phyloP scores from a whole-genome alignment of 2,329 filamentous ascomycete species.

The Phialocephala sp. region DNA sequence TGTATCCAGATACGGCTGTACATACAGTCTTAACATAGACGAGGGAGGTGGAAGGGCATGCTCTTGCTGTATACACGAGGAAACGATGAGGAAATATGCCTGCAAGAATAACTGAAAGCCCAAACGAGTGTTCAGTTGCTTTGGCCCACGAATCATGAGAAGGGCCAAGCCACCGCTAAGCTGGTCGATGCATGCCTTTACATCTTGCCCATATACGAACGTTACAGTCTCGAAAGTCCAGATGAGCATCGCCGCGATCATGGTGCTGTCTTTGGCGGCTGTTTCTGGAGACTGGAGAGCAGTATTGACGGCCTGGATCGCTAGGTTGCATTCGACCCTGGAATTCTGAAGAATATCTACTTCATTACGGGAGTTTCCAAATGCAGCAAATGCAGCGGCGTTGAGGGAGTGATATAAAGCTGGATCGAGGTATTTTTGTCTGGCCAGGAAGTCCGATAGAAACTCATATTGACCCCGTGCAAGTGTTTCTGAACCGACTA shows the following conservation, averaged over 20 bases:
- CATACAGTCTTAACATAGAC: neutral
- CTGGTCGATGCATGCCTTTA: neutral
- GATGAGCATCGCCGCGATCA: neutral
- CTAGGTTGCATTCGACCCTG: neutral
- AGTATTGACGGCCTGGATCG: neutral
- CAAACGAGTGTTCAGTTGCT: neutral
- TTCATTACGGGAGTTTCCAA: neutral
- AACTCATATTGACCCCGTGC: neutral
- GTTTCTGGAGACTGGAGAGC: constrained; percentile 1
- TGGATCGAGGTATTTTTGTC: neutral
- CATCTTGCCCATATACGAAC: neutral
- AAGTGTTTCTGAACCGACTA: neutral
- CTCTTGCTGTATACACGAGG: neutral
- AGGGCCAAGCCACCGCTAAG: neutral
- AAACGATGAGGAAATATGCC: neutral
- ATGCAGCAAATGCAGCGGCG: neutral
- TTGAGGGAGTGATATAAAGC: constrained; percentile 3
- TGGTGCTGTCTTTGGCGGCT: neutral
- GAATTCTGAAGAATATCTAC: neutral
- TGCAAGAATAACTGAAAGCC: neutral
- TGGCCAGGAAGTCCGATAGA: neutral
- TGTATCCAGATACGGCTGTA: neutral
- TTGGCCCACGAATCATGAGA: neutral
- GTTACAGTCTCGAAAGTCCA: constrained; percentile 4
- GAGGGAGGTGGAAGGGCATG: neutral